These are phyloP conservation scores for Amanita subjunquillea DNA, from an alignment of 768 basidiomycete species.

Conservation along the genomic window DNA sequence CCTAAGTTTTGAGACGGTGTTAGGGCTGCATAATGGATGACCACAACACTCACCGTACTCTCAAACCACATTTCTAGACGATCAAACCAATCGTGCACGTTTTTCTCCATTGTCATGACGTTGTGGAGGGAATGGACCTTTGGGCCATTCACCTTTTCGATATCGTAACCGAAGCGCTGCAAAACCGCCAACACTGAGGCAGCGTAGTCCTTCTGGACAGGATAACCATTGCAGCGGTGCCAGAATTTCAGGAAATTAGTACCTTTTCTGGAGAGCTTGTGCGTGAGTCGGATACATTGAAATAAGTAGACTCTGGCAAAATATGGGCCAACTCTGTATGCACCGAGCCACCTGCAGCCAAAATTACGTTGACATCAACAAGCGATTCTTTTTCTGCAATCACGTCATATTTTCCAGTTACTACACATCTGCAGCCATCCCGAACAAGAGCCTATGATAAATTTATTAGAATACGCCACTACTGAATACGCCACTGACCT, in stretches of 20 bases:
- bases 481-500: background rate
- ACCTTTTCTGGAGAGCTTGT: background rate
- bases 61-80: background rate
- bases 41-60: background rate
- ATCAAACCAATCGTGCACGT: background rate
- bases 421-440: conserved; percentile 6
- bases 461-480: background rate
- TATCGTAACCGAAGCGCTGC: conserved; percentile 8
- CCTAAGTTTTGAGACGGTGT: background rate
- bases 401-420: conserved; percentile 6
- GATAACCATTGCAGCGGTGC: background rate
- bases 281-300: background rate
- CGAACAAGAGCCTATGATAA: conserved; percentile 7
- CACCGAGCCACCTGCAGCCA: background rate
- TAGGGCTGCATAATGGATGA: background rate
- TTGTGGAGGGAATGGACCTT: conserved; percentile 7
- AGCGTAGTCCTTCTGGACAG: conserved; percentile 5
- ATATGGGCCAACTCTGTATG: conserved; percentile 8
- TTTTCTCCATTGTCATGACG: background rate
- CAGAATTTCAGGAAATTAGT: background rate
- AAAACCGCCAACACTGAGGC: conserved; percentile 8
- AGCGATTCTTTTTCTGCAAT: background rate
- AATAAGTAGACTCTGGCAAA: conserved; percentile 7
- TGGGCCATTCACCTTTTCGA: conserved; percentile 5
- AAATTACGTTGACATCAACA: background rate